phyloP scores from a whole-genome alignment of 1,139 yeast species.

The Ogataea hybrid region DNA sequence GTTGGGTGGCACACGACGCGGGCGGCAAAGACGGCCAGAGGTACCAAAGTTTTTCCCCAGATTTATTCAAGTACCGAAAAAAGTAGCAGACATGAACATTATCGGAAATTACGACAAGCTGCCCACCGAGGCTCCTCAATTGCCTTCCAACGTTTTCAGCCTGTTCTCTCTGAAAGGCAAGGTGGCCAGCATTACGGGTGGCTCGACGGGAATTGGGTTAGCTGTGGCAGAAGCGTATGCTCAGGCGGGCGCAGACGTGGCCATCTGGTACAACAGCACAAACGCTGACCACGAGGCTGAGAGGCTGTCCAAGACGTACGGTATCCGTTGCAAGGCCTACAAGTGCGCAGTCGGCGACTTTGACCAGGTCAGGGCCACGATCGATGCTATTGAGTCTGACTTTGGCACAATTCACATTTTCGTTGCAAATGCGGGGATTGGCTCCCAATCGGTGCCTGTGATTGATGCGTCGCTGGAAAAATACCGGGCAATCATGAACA shows the following conservation, averaged over 20 bases:
- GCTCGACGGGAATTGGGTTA: slow-evolving; percentile 81
- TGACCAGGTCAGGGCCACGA: slow-evolving; percentile 52
- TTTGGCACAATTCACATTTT: slow-evolving; percentile 57
- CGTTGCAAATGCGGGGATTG: slow-evolving; percentile 88
- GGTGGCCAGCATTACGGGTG: slow-evolving; percentile 81
- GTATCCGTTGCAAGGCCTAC: slow-evolving; percentile 63
- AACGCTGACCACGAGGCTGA: slow-evolving; percentile 59
- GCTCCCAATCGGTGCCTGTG: slow-evolving; percentile 71
- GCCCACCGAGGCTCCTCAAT: slow-evolving; percentile 19
- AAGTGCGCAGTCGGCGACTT: slow-evolving; percentile 61
- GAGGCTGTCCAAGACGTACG: slow-evolving; percentile 54
- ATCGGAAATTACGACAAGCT: neutral
- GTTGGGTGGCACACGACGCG: too few species aligned
- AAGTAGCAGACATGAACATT: slow-evolving; percentile 42
- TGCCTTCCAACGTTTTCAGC: slow-evolving; percentile 37
- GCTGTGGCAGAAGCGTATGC: slow-evolving; percentile 84
- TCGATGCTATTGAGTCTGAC: slow-evolving; percentile 58
- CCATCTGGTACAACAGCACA: slow-evolving; percentile 71
- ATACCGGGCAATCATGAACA: slow-evolving; percentile 57
- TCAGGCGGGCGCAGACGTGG: slow-evolving; percentile 89
- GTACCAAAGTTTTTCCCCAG: neutral
- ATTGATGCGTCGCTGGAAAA: slow-evolving; percentile 39
- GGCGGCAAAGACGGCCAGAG: too few species aligned
- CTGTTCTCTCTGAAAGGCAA: slow-evolving; percentile 72
- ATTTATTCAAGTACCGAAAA: neutral